Evolutionary conservation across 371 early-diverging fungal species (phyloP), one percentile per base, ranked within the genome.

Genomic region (Batkoa obscura): DNA sequence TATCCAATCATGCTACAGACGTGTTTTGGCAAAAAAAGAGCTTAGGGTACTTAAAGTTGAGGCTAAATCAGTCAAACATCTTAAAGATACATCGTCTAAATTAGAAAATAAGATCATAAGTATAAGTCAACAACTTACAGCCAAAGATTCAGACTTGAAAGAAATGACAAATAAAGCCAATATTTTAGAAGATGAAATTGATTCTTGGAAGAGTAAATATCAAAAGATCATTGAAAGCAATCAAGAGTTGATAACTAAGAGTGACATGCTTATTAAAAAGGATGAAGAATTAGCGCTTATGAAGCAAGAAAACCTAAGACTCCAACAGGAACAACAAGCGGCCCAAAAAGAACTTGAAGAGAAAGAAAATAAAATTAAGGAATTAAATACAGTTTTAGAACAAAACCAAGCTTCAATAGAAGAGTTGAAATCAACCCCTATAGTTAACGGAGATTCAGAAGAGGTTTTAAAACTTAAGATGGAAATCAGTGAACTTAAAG

Each of bases 31-130:
- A 17, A 64, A 68, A 33, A 70, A 72, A 57, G 70, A 70, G 53
- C 68, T 90, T 45, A 61, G 65, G n/a, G 42, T 59, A 43, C 71
- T 84, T 50, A 81, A 85, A 61, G 76, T 74, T 23, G 95, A 98
- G 65, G 86, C 87, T 9, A 71, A 83, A 48, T 88, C 89, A 17
- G 88, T 88, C 3, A 84, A 78, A 46, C 93, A 91, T 63, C 76
- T 92, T 64, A 86, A 90, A 66, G 90, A 93, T 64, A 76, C 84
- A 12, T 88, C 92, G 3, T 84, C 85, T 68, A 81, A 84, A 67
- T 74, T 98, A 5, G 96, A 98, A 66, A 86, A 80, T 72, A 96
- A 93, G 75, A 85, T 98, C 51, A 81, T 96, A 53, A 90, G 86
- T 67, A 72, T 96, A 58, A 90, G 93, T n/a, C 88, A 87, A 68